Evolutionary conservation across 208 protist genomes (phyloP).

Genomic region (Crithidia brevicula): DNA sequence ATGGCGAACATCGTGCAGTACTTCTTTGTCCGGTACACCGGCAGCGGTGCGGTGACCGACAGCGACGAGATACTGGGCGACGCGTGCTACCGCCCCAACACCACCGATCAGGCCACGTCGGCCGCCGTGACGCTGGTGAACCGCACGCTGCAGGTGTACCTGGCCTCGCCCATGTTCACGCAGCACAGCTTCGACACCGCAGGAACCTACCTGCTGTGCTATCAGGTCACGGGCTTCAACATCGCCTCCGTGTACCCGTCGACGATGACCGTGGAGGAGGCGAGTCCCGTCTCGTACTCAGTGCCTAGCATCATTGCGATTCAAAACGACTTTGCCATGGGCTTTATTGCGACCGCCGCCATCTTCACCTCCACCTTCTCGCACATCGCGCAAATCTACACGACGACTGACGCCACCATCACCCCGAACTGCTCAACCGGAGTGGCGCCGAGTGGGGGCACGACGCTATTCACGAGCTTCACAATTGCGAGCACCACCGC

Average conservation of each 20-base stretch:
- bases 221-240: conserved; percentile 50
- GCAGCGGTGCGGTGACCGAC: conserved; percentile 27
- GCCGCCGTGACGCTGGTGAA: conserved; percentile 55
- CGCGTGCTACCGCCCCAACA: conserved; percentile 74
- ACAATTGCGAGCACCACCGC: conserved; percentile 39
- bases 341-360: conserved; percentile 54
- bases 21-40: conserved; percentile 76
- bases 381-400: conserved; percentile 64
- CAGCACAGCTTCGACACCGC: conserved; percentile 54
- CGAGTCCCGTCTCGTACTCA: conserved; percentile 81
- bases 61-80: conserved; percentile 56
- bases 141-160: conserved; percentile 64
- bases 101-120: conserved; percentile 37
- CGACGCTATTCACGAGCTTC: conserved; percentile 69
- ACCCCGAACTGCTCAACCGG: conserved; percentile 52
- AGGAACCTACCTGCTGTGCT: conserved; percentile 77
- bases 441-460: conserved; percentile 46
- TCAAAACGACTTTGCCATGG: conserved; percentile 64
- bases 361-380: conserved; percentile 61
- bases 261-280: conserved; percentile 44
- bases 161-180: conserved; percentile 37
- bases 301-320: conserved; percentile 57
- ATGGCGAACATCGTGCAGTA: conserved; percentile 44
- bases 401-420: conserved; percentile 9
- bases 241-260: conserved; percentile 76